Conservation (phyloP, 202 grass and related monocot genomes). For the Panicum hallii region DNA sequence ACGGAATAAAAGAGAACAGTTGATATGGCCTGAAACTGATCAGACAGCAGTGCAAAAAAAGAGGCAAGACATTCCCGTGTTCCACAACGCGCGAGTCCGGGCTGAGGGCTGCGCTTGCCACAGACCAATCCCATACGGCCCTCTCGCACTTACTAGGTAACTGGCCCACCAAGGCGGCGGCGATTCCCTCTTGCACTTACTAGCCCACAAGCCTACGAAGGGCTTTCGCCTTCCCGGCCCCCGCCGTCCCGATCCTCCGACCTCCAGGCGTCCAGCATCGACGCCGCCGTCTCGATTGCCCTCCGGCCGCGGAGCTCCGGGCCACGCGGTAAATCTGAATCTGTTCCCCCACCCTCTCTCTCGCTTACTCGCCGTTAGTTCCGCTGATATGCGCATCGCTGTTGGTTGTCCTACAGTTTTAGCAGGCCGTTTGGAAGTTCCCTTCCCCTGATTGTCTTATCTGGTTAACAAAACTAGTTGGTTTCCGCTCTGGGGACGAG, state of each 20-base stretch:
- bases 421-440: slow-evolving; percentile 1
- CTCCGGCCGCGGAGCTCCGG: neutral
- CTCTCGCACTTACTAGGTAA: no score
- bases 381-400: neutral
- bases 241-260: neutral
- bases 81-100: no score
- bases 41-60: no score
- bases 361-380: neutral
- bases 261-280: neutral
- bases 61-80: no score
- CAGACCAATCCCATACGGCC: no score
- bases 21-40: no score
- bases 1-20: no score
- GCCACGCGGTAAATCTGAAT: neutral
- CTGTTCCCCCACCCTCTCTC: neutral
- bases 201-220: neutral
- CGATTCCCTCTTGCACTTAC: neutral
- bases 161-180: no score
- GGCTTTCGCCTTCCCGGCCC: neutral
- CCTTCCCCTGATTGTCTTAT: neutral
- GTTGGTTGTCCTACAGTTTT: neutral
- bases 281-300: neutral
- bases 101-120: no score
- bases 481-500: neutral
- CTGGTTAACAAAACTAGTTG: neutral